Base-by-base conservation (phyloP, 2,329 filamentous ascomycete genomes). In the Hymenoscyphus infarciens region DNA sequence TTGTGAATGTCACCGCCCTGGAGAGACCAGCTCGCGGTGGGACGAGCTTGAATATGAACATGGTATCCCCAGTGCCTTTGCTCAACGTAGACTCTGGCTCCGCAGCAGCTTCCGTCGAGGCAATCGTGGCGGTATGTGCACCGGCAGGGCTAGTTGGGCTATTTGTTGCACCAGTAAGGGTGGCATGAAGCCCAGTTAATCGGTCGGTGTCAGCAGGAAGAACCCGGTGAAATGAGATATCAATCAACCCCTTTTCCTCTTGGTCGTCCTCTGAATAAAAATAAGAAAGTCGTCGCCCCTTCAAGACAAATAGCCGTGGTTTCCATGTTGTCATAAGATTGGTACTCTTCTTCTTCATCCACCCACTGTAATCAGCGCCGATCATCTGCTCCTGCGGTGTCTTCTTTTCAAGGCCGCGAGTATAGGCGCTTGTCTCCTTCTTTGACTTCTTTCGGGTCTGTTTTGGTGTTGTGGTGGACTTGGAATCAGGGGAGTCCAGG, bases 321-420 rank as follows among this genome's bases (percentile, higher is more conserved):
- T 98, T 99, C 95, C 95, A 99, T 1, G 93, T 97, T 2, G 92
- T 92, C 88, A 99, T 97, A 38, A 98, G 81, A 72, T 94, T 95
- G 1, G 92, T 94, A 64, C 92, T 97, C 77, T 96, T 93, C 83
- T 99, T 99, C 81, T 95, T 98, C 95, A 99, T 99, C 95, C 95
- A 99, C 1, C 95, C 95, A 71, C 89, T 94, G 75, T 97, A 98
- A 73, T 99, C 94, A 61, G 92, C 94, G 65, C 86, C 87, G 65
- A 87, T 80, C 76, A 97, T 95, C 64, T 94, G 92, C 73, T 97
- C 91, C 61, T 87, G 82, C 0, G 95, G 95, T 0, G 85, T 79
- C 64, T 94, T 89, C 76, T 93, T 92, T 69, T 90, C 84, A 49
- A 98, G 79, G 0, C 95, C 95, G 33, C 91, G 88, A 19, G 88